Evolutionary conservation across 192 early-diverging fungal species (phyloP).

Genomic region (Blastocladiella britannica): DNA sequence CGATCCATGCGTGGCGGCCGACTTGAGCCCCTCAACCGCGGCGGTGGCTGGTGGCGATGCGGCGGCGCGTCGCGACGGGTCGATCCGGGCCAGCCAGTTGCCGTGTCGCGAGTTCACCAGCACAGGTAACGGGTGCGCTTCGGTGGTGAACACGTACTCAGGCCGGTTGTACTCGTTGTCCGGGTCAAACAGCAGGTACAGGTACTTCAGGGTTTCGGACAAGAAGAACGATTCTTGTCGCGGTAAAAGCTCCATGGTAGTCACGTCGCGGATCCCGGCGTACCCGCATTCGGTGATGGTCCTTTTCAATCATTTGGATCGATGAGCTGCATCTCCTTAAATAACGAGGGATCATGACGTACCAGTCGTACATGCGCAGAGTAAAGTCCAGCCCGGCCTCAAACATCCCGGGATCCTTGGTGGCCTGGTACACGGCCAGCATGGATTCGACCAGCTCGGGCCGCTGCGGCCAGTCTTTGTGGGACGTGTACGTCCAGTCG

Average conservation of each 20-base stretch:
- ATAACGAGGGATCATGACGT: too few relatives aligned
- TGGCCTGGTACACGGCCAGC: constrained; percentile 10
- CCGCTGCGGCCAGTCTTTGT: constrained; percentile 1
- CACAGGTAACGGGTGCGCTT: constrained; percentile 60
- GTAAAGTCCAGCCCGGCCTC: constrained; percentile 8
- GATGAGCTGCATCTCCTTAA: too few relatives aligned
- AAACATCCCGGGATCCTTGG: constrained; percentile 8
- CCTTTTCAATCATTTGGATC: too few relatives aligned
- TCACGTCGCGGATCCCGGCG: too few relatives aligned
- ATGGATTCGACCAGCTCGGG: constrained; percentile 7
- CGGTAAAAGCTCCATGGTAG: too few relatives aligned
- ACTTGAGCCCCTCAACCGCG: too few relatives aligned
- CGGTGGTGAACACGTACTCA: constrained; percentile 82
- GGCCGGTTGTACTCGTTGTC: constrained; percentile 43
- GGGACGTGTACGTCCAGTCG: not conserved
- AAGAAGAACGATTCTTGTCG: constrained; percentile 61
- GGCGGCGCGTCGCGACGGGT: not conserved
- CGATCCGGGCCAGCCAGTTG: not conserved
- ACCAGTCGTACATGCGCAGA: constrained; percentile 7
- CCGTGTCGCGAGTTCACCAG: not conserved
- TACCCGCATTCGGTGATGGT: too few relatives aligned
- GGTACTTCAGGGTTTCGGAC: constrained; percentile 89
- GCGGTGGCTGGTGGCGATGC: too few relatives aligned
- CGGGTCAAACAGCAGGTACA: constrained; percentile 69
- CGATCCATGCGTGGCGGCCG: too few relatives aligned